phyloP scores from a whole-genome alignment of 1,139 yeast species.

The Scheffersomyces segobiensis region DNA sequence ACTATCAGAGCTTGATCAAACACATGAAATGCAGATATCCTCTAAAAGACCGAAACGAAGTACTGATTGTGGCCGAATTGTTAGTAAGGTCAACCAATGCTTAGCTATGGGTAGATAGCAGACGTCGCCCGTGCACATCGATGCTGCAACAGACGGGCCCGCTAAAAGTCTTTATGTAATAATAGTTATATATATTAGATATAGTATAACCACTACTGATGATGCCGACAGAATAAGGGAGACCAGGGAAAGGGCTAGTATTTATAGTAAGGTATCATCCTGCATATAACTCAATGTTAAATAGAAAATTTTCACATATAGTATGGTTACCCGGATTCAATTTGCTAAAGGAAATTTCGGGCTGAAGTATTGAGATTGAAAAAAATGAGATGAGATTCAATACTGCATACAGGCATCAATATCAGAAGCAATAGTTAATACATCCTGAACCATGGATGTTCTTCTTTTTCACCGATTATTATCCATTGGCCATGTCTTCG shows the following conservation, averaged over 20 bases:
- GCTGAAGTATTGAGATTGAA: not conserved
- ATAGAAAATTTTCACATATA: not conserved
- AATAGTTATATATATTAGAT: constrained; percentile 22
- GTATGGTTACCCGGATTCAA: constrained; percentile 13
- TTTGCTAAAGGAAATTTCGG: not conserved
- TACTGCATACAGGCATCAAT: not conserved
- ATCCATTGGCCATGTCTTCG: constrained; percentile 12
- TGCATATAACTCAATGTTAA: constrained; percentile 4
- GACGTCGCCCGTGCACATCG: constrained; percentile 13
- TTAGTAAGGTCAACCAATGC: constrained; percentile 20
- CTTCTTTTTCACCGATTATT: not conserved
- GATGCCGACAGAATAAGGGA: constrained; percentile 13
- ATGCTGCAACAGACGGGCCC: constrained; percentile 11
- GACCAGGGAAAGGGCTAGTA: constrained; percentile 11
- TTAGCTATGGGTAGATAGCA: constrained; percentile 20
- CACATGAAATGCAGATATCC: constrained; percentile 23
- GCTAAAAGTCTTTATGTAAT: constrained; percentile 18
- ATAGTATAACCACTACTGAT: constrained; percentile 25
- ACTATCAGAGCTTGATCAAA: constrained; percentile 16
- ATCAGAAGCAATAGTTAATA: not conserved
- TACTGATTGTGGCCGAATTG: constrained; percentile 19
- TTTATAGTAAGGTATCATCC: constrained; percentile 10
- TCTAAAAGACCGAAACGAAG: constrained; percentile 35
- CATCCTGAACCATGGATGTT: not conserved
- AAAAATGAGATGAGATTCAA: no score